Evolutionary conservation across 192 early-diverging fungal species (phyloP), one percentile per base, ranked within the genome.

Genomic region (Rhizophagus prolifer): DNA sequence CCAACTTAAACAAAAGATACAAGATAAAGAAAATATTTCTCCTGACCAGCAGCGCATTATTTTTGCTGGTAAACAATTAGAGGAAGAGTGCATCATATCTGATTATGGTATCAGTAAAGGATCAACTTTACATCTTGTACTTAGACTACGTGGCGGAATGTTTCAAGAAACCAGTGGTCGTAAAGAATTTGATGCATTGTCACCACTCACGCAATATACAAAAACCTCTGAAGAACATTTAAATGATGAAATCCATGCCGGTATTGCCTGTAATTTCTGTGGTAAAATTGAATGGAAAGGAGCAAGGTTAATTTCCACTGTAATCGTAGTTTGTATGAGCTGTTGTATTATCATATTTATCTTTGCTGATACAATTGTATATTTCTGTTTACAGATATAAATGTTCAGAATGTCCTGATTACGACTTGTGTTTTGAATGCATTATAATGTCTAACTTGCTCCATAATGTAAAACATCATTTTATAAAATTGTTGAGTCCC

Each of bases 21-120:
- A 66, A 81, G 85, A 93, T 60, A 91, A 88, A 82, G 93, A 94
- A 82, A 90, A 87, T 9, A 92, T 91, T 66, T 88, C 87, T 26
- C 88, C 90, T 58, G 88, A 90, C 68, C 13, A 14, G 13, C 16
- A 54, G 21, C 47, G 47, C 4, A 2, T 54, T 19, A 92, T 92
- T 75, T 92, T 90, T 69, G 91, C 90, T 72, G 91, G 91, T 47
- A 92, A 92, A 82, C 91, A 92, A 83, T 82, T 92, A 63, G 90
- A 92, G 68, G 91, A 92, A 73, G 91, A 87, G 38, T 88, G 89
- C 34, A 80, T 82, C 0, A 85, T 92, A 6, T 85, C 87, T 4
- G 91, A 92, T 84, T 90, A 91, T 83, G 87, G 90, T 83, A 91
- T 91, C 80, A 87, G 86, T 78, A 87, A 89, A 82, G 90, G 88